Evolutionary conservation across 2,329 filamentous ascomycete genomes (phyloP), one percentile per base, ranked within the genome.

Genomic region (Talaromyces sp.): DNA sequence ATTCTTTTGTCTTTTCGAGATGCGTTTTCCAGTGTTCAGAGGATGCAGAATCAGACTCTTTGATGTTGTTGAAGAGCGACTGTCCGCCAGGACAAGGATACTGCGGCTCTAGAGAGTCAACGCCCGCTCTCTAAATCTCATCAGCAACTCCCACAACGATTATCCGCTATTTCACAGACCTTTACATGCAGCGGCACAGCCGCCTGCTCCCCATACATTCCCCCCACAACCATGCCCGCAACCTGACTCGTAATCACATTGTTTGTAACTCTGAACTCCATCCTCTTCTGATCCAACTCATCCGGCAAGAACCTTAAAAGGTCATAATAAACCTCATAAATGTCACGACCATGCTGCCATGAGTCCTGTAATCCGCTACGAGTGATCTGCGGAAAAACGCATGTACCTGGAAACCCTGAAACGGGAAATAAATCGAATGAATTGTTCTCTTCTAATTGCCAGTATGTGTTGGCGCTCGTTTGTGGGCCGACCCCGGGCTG

Each of bases 161-260:
- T 27, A 16, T 13, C 43, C 22, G 16, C 43, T 27, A 33, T 11
- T 19, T 10, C 22, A 65, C 67, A 67, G 61, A 76, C 82, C 73
- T 87, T 80, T 27, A 87, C 76, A 24, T 81, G 70, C 0, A 89
- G 72, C 1, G 84, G 83, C 1, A 81, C 72, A 1, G 80, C 70
- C 0, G 75, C 74, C 0, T 76, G 73, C 0, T 76, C 57, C 16
- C 64, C 64, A 77, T 86, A 90, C 87, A 92, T 92, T 65, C 89
- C 91, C 64, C 84, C 80, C 63, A 92, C 83, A 7, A 94, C 75
- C 86, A 92, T 91, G 64, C 89, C 86, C 11, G 89, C 90, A 16
- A 94, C 91, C 76, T 95, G 90, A 71, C 86, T 90, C 2, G 92
- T 95, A 72, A 96, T 94, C 60, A 88, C 83, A 76, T 95, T 95